These are phyloP conservation scores for Yarrowia sp. DNA, from an alignment of 805 yeast species.

Conservation along the genomic window DNA sequence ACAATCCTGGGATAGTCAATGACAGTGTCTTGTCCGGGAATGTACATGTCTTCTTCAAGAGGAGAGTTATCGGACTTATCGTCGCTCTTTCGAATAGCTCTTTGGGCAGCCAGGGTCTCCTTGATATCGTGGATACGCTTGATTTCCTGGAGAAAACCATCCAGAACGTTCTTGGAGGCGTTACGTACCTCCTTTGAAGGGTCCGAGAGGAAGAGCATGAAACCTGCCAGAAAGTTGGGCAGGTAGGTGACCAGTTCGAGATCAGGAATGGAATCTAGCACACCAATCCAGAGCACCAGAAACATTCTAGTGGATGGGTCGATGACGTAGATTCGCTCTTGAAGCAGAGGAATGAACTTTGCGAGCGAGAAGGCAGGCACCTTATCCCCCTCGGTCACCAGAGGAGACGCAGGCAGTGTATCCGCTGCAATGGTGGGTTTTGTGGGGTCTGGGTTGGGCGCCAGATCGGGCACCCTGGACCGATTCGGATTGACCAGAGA, in stretches of 20 bases:
- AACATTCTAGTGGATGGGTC: conserved; percentile 92
- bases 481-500: conserved; percentile 48
- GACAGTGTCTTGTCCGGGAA: conserved; percentile 76
- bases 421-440: conserved; percentile 36
- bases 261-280: conserved; percentile 91
- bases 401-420: conserved; percentile 27
- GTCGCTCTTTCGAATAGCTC: conserved; percentile 27
- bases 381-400: conserved; percentile 42
- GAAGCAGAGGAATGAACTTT: conserved; percentile 83
- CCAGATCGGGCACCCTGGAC: conserved; percentile 53
- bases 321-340: conserved; percentile 86
- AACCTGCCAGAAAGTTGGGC: conserved; percentile 84
- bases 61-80: conserved; percentile 33
- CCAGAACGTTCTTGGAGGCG: conserved; percentile 75
- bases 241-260: conserved; percentile 80
- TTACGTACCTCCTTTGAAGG: conserved; percentile 82
- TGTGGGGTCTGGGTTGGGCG: conserved; percentile 35
- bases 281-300: conserved; percentile 86
- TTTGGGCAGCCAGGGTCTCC: conserved; percentile 38
- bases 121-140: conserved; percentile 68
- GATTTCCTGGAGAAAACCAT: conserved; percentile 74
- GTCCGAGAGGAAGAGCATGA: conserved; percentile 74
- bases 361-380: conserved; percentile 74
- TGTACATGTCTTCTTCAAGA: conserved; percentile 53
- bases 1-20: conserved; percentile 77